Evolutionary conservation across 2,329 filamentous ascomycete species (phyloP).

Genomic region (Arachnomyces sp.): DNA sequence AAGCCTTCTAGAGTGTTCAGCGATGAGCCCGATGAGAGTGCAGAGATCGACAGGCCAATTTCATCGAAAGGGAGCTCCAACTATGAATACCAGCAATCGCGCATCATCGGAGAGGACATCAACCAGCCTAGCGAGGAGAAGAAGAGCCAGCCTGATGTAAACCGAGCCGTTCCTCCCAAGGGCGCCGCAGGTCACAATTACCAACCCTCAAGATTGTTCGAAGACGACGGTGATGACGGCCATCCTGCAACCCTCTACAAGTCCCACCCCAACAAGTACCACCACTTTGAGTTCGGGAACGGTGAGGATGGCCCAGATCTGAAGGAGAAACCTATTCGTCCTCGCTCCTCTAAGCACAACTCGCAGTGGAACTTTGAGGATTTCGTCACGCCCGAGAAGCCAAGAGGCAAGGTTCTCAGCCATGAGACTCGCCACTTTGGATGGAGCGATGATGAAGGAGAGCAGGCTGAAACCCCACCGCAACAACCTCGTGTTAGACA

Average conservation of each 20-base stretch:
- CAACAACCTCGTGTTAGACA: conserved; percentile 53
- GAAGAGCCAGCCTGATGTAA: too few relatives aligned
- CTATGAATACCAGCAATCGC: conserved; percentile 56
- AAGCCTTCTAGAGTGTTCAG: conserved; percentile 49
- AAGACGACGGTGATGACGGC: conserved; percentile 43
- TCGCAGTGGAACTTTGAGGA: conserved; percentile 84
- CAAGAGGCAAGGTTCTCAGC: conserved; percentile 52
- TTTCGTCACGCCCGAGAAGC: conserved; percentile 75
- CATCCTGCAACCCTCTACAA: conserved; percentile 41
- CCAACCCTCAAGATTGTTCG: conserved; percentile 47
- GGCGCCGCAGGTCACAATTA: conserved; percentile 44
- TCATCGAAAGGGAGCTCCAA: conserved; percentile 48
- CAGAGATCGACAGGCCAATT: conserved; percentile 34
- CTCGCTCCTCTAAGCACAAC: conserved; percentile 37
- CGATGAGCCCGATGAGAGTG: conserved; percentile 18
- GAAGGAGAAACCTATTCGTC: conserved; percentile 3
- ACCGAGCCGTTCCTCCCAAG: conserved; percentile 30
- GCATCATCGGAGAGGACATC: conserved; percentile 42
- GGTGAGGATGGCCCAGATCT: neutral
- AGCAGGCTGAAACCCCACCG: conserved; percentile 24
- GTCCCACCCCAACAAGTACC: conserved; percentile 69
- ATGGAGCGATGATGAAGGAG: conserved; percentile 62
- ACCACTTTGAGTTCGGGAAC: conserved; percentile 44
- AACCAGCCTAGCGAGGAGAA: too few relatives aligned
- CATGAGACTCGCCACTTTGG: conserved; percentile 67